Evolutionary conservation across 352 stramenopile species (phyloP).

Genomic region (Pythium sukuiense): DNA sequence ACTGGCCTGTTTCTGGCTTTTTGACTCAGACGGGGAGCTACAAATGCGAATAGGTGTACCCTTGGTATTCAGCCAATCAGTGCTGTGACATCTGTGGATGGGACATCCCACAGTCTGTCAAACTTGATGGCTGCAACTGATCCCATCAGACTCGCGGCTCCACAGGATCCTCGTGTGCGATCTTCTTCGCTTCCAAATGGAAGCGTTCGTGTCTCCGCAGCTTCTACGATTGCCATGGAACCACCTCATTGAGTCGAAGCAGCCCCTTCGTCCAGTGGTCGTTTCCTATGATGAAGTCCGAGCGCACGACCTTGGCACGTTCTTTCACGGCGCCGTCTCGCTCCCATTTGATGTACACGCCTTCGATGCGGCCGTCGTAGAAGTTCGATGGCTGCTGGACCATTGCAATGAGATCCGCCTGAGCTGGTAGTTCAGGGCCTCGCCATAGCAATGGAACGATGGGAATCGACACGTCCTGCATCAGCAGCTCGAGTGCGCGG

Average conservation of each 20-base stretch:
- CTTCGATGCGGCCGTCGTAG: conserved; percentile 50
- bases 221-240: conserved; percentile 3
- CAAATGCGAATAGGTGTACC: conserved; percentile 22
- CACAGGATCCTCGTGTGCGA: background rate
- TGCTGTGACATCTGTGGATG: background rate
- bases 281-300: conserved; percentile 63
- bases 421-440: conserved; percentile 29
- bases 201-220: background rate
- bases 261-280: conserved; percentile 55
- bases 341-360: conserved; percentile 66
- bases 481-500: conserved; percentile 23
- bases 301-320: conserved; percentile 61
- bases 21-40: conserved; percentile 24
- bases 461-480: conserved; percentile 32
- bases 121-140: conserved; percentile 2
- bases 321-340: conserved; percentile 38
- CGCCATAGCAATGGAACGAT: conserved; percentile 48
- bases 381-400: conserved; percentile 39
- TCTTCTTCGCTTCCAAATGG: background rate
- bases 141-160: conserved; percentile 3
- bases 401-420: conserved; percentile 40
- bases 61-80: conserved; percentile 15
- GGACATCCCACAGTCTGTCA: conserved; percentile 24
- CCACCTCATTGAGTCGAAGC: conserved; percentile 46
- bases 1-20: background rate